Base-by-base conservation (phyloP, 2,329 filamentous ascomycete genomes). In the Pseudofabraea citricarpa region DNA sequence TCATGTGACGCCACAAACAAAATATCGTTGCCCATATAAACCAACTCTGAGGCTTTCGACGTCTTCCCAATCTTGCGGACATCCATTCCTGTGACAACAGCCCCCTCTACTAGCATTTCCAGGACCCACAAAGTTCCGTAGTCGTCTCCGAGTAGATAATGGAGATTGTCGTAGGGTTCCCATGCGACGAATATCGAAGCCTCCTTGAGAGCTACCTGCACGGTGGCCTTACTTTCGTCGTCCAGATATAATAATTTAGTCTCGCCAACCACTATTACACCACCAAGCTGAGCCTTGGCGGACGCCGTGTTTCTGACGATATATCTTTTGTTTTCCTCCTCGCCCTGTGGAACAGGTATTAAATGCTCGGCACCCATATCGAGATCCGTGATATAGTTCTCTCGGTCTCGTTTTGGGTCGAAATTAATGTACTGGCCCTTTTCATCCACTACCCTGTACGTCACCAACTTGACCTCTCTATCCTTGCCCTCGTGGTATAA, bases 1-100 rank as follows among this genome's bases (percentile, higher is more conserved):
- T 93, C 86, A 62, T 96, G 90, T 1, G 91, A 96, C 9, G 87
- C 93, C 31, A 98, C 74, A 60, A 95, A 97, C 10, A 96, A 71
- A 36, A 85, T 71, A 0, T 83, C 78, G 29, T 77, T 71, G 21
- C 81, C 82, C 50, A 96, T 72, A 58, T 94, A 93, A 0, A 95
- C 82, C 33, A 98, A 67, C 12, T 75, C 81, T 6, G 83, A 85
- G 8, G 91, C 87, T 52, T 87, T 78, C 12, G 90, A 88, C 0
- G 85, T 90, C 31, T 63, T 64, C 3, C 71, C 73, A 16, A 95
- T 73, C 18, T 74, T 68, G 40, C 79, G 75, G 16, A 96, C 72
- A 42, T 82, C 77, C 74, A 94, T 86, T 18, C 78, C 78, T 12
- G 77, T 78, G 0, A 96, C 87, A 13, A 82, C 77, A 5, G 79